Evolutionary conservation across 768 basidiomycete genomes (phyloP).

Genomic region (Pleurotus pulmonarius): DNA sequence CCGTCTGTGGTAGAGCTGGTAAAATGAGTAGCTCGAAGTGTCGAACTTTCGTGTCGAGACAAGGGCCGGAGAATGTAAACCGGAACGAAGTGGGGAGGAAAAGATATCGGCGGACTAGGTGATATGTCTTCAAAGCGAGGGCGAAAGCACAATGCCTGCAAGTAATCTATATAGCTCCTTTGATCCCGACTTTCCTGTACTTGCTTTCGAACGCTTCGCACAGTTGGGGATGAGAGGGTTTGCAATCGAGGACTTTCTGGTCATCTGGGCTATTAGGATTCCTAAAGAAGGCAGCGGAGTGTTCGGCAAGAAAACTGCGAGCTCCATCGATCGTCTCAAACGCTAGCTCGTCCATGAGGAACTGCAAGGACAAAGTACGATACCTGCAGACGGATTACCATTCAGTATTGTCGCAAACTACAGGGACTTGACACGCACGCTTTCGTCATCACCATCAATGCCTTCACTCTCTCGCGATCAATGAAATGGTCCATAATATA

Average conservation of each 20-base stretch:
- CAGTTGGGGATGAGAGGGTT: conserved; percentile 52
- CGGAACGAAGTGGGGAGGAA: conserved; percentile 12
- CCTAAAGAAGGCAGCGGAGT: conserved; percentile 64
- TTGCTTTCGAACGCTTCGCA: conserved; percentile 69
- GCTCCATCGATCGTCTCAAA: conserved; percentile 69
- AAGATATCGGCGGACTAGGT: conserved; percentile 12
- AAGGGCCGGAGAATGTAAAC: conserved; percentile 6
- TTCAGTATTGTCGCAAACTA: not conserved
- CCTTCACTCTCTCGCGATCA: conserved; percentile 82
- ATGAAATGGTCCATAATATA: conserved; percentile 99
- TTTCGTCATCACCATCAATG: conserved; percentile 87
- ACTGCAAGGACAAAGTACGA: conserved; percentile 67
- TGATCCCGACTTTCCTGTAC: conserved; percentile 85
- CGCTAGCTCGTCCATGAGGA: conserved; percentile 78
- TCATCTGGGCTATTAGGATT: conserved; percentile 59
- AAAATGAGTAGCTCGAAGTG: not conserved
- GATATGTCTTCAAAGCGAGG: not conserved
- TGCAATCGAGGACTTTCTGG: conserved; percentile 73
- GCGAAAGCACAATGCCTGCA: conserved; percentile 4
- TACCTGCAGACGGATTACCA: conserved; percentile 54
- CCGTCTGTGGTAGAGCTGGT: not conserved
- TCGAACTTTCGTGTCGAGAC: conserved; percentile 7
- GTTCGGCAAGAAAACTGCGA: conserved; percentile 65
- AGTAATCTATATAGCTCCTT: conserved; percentile 77
- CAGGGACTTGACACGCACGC: conserved; percentile 55